Percentiles rank a stretch among this genome's conserved stretches.
phyloP scores from a whole-genome alignment of 2,329 filamentous ascomycete genomes.

The Ascochyta viciae-villosae region DNA sequence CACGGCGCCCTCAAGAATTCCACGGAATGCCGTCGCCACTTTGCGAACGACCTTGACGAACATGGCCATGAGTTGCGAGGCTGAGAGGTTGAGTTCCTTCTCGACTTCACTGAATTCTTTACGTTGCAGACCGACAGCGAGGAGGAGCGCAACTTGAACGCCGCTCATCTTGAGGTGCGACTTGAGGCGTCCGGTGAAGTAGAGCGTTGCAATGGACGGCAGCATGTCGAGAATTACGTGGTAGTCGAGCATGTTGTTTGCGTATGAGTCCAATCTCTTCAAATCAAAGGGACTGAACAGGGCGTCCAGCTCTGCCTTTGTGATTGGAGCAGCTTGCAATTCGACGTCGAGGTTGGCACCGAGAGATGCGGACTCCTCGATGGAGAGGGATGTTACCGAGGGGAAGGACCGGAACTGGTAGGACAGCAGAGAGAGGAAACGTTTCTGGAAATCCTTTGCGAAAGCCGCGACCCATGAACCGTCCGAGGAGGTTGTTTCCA shows the following conservation, averaged over 20 bases:
- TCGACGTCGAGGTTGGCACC: conserved; percentile 71
- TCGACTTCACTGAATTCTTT: conserved; percentile 85
- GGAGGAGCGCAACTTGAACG: conserved; percentile 85
- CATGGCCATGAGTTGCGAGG: conserved; percentile 88
- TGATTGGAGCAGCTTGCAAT: conserved; percentile 64
- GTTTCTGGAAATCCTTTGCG: conserved; percentile 88
- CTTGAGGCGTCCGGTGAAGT: conserved; percentile 81
- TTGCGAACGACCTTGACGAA: conserved; percentile 97
- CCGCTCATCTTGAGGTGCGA: conserved; percentile 73
- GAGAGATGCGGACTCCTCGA: conserved; percentile 82
- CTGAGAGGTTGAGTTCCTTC: conserved; percentile 75
- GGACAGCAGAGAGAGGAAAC: conserved; percentile 88
- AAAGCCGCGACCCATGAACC: conserved; percentile 93
- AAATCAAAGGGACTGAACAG: conserved; percentile 89
- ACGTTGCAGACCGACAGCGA: conserved; percentile 86
- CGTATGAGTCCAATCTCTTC: conserved; percentile 92
- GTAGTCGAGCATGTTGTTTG: conserved; percentile 97
- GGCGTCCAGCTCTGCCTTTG: conserved; percentile 77
- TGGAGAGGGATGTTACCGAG: conserved; percentile 78
- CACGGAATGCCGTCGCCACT: conserved; percentile 78
- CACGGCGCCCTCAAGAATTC: conserved; percentile 74
- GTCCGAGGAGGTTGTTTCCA: conserved; percentile 60
- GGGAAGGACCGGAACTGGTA: conserved; percentile 91
- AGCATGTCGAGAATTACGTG: conserved; percentile 95
- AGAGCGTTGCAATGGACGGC: conserved; percentile 79